phyloP scores from a whole-genome alignment of 805 yeast species.

The Ogataea angusta region DNA sequence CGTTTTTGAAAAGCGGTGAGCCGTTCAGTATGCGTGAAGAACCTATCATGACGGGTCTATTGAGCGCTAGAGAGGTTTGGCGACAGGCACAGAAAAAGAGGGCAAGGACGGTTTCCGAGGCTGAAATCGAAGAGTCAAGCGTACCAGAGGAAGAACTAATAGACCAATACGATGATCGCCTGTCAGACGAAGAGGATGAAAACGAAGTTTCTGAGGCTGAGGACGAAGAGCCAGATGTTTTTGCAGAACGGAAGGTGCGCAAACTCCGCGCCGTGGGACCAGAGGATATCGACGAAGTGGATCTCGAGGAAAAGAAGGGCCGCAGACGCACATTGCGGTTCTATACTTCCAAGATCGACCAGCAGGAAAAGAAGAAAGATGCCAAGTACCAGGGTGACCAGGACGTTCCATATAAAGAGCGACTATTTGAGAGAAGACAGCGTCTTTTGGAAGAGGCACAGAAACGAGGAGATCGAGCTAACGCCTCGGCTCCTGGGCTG shows the following conservation, averaged over 20 bases:
- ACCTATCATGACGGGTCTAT: constrained; percentile 82
- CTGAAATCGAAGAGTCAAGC: constrained; percentile 15
- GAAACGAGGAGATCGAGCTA: constrained; percentile 65
- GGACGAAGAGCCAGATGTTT: constrained; percentile 50
- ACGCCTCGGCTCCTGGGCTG: constrained; percentile 43
- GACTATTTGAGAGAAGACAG: constrained; percentile 86
- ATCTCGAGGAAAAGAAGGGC: constrained; percentile 78
- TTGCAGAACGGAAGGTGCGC: constrained; percentile 51
- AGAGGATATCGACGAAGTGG: constrained; percentile 72
- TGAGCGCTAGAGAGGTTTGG: constrained; percentile 85
- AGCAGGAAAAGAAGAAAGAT: constrained; percentile 60
- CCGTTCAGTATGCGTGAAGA: constrained; percentile 69
- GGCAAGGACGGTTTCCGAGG: constrained; percentile 36
- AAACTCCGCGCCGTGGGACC: constrained; percentile 43
- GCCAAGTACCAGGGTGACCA: constrained; percentile 74
- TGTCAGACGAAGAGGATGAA: constrained; percentile 20
- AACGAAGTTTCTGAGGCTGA: constrained; percentile 23
- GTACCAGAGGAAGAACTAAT: constrained; percentile 24
- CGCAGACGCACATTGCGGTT: constrained; percentile 83
- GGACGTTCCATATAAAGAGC: constrained; percentile 88
- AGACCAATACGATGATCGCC: constrained; percentile 16
- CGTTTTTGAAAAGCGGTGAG: constrained; percentile 51
- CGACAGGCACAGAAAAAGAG: constrained; percentile 56
- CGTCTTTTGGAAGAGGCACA: constrained; percentile 85
- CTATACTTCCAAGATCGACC: constrained; percentile 96